Base-by-base conservation (phyloP, 139 green algal species). In the Gonium pectorale region DNA sequence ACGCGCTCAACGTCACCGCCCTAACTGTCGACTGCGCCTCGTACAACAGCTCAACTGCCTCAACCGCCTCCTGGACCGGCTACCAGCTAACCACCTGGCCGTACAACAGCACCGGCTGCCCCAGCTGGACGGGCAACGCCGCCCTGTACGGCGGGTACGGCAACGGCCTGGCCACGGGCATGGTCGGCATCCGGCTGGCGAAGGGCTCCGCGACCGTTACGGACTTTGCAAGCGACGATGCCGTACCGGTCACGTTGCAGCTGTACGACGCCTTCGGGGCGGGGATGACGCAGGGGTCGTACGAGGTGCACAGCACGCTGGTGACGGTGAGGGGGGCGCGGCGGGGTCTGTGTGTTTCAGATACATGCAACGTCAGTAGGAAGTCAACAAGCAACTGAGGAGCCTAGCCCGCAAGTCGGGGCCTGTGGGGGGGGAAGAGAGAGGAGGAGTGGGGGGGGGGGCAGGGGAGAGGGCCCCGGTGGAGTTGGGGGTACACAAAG, bases 251-350 rank as follows among this genome's bases (percentile, higher is more conserved):
- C 13, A 27, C 59, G 38, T 4, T 85, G 26, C 2, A 43, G 51
- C 24, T 83, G 77, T 73, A 74, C 41, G 77, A 83, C 41, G 19
- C 11, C 2, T 46, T 83, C 13, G 43, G 62, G 13, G 41, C 62
- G 19, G n/a, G 31, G 2, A 83, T 83, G 6, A 49, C n/a, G 7
- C 15, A n/a, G 17, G 77, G 77, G 19, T 63, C 60, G 60, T 83
- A 83, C 41, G 77, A 85, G 29, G 35, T 19, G 7, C 29, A 37
- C 22, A 43, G 13, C n/a, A 84, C 62, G 15, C 15, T 0, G 1
- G 78, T 73, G 7, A 33, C 43, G 78, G 78, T 84, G 40, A n/a
- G 56, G 29, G 17, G n/a, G 40, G 41, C 37, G 29, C 38, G n/a
- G n/a, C n/a, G n/a, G n/a, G n/a, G n/a, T n/a, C n/a, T n/a, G n/a